phyloP scores from a whole-genome alignment of 805 yeast genomes.

The Candida glaebosa region DNA sequence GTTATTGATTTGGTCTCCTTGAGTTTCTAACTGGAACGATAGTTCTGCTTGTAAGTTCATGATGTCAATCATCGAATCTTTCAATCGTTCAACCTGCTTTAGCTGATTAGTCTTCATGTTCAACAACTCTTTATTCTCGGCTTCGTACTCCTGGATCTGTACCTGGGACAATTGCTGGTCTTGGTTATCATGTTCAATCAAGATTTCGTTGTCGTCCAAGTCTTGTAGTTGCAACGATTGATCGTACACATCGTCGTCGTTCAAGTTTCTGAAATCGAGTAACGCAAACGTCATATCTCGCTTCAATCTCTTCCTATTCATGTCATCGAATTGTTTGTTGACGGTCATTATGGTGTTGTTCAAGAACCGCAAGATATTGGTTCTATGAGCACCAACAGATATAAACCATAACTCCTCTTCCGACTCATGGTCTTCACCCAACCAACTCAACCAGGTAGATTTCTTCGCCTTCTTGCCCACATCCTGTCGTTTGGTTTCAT shows the following conservation, averaged over 20 bases:
- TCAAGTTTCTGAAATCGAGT: conserved; percentile 40
- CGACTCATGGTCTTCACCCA: conserved; percentile 32
- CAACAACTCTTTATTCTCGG: conserved; percentile 57
- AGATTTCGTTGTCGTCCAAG: conserved; percentile 8
- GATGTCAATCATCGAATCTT: conserved; percentile 66
- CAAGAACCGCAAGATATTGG: conserved; percentile 47
- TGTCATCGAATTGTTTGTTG: conserved; percentile 43
- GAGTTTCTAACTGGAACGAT: conserved; percentile 66
- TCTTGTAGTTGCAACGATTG: conserved; percentile 7
- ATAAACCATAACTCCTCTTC: conserved; percentile 29
- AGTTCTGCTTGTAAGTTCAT: conserved; percentile 72
- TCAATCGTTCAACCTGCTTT: conserved; percentile 56
- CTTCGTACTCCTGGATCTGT: conserved; percentile 54
- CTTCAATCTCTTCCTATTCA: conserved; percentile 48
- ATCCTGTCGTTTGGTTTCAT: conserved; percentile 47
- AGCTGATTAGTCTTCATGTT: conserved; percentile 58
- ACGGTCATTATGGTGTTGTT: conserved; percentile 40
- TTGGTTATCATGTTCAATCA: conserved; percentile 11
- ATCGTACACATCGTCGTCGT: conserved; percentile 25
- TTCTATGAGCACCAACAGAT: conserved; percentile 43
- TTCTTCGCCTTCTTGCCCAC: conserved; percentile 9
- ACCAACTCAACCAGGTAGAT: conserved; percentile 11
- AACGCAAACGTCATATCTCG: conserved; percentile 34
- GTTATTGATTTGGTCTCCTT: conserved; percentile 63
- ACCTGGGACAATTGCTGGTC: conserved; percentile 38